phyloP scores from a whole-genome alignment of 2,329 filamentous ascomycete species.

The Ophiostoma sp. region DNA sequence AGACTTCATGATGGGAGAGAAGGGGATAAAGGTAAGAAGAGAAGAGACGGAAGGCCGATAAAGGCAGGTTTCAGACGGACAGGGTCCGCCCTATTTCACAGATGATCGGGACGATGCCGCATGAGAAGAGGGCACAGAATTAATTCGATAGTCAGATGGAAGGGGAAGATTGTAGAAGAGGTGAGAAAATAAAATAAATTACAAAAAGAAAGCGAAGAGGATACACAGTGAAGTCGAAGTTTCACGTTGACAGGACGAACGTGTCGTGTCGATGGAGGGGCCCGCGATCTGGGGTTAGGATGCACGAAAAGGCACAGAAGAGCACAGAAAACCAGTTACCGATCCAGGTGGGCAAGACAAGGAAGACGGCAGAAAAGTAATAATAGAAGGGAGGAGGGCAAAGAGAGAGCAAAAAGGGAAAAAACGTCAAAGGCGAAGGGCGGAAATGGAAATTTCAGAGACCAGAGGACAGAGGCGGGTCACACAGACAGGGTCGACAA shows the following conservation, averaged over 20 bases:
- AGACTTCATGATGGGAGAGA: background rate
- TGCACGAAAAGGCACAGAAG: background rate
- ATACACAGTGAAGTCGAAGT: background rate
- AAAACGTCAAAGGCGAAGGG: background rate
- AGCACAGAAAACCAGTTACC: background rate
- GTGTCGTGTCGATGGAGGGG: background rate
- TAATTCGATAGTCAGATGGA: background rate
- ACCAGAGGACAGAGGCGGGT: background rate
- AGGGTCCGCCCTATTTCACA: conserved; percentile 14
- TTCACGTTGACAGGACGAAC: background rate
- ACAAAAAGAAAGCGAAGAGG: conserved; percentile 4
- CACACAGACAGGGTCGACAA: background rate
- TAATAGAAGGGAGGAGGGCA: background rate
- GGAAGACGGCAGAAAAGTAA: background rate
- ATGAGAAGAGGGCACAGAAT: background rate
- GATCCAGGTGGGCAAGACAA: background rate
- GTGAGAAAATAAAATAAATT: background rate
- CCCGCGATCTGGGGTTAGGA: background rate
- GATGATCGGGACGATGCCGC: background rate
- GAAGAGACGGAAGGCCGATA: background rate
- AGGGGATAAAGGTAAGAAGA: background rate
- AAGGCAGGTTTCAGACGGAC: background rate
- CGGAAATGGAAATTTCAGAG: background rate
- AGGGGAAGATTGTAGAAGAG: background rate
- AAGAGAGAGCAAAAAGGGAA: background rate